These are phyloP conservation scores for Chionographis japonica DNA, from an alignment of 106 monocot species.

Conservation along the genomic window DNA sequence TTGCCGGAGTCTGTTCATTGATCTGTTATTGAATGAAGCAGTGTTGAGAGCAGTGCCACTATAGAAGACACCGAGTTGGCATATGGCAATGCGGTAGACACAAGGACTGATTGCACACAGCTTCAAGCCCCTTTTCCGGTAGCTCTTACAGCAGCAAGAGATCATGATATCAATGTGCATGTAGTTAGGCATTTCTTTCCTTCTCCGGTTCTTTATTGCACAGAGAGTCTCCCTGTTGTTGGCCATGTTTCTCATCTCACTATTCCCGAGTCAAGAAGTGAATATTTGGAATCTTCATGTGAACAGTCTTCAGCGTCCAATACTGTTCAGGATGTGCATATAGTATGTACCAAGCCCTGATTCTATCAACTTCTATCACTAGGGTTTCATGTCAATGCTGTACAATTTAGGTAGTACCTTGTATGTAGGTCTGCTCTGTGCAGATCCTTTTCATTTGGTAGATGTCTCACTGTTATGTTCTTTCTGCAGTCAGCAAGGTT, in stretches of 20 bases:
- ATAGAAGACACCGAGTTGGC: slow-evolving; percentile 2
- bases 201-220: slow-evolving; percentile 52
- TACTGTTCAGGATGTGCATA: slow-evolving; percentile 60
- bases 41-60: not conserved
- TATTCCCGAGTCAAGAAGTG: slow-evolving; percentile 34
- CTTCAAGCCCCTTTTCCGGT: not conserved
- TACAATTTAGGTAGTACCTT: too few species aligned
- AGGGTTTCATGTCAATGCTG: not conserved
- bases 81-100: not conserved
- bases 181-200: slow-evolving; percentile 51
- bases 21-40: not conserved
- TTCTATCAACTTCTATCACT: not conserved
- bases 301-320: slow-evolving; percentile 35
- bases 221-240: slow-evolving; percentile 48
- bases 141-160: not conserved
- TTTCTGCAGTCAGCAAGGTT: slow-evolving; percentile 66
- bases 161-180: slow-evolving; percentile 18
- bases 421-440: too few species aligned
- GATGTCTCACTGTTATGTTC: not conserved
- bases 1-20: not conserved
- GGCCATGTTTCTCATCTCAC: slow-evolving; percentile 56
- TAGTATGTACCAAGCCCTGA: slow-evolving; percentile 39
- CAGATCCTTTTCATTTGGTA: not conserved
- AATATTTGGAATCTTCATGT: slow-evolving; percentile 22
- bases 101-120: not conserved